Evolutionary conservation across 2,329 filamentous ascomycete genomes (phyloP), one percentile per base, ranked within the genome.

Genomic region (Hirsutella minnesotensis): DNA sequence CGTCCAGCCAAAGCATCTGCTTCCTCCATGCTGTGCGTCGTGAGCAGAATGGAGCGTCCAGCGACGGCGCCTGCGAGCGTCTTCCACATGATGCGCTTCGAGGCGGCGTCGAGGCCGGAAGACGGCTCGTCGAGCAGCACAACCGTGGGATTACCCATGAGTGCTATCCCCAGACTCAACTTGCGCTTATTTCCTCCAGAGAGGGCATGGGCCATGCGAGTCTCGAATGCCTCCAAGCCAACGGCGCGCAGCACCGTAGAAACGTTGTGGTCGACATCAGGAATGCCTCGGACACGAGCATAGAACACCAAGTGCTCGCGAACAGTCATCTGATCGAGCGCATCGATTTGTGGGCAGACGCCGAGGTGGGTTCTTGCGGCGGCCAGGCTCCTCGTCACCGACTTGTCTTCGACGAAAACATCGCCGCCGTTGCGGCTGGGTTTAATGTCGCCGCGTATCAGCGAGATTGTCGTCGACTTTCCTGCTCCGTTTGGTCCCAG

Each of bases 101-200:
- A 83, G 0, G 86, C 87, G 0, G 89, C 88, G 53, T 96, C 90
- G 67, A 95, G 84, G 1, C 89, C 88, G 0, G 82, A 88, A 0
- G 78, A 85, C 0, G 90, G 90, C 57, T 95, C 90, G 55, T 96
- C 90, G 2, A 95, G 79, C 0, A 95, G 70, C 1, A 96, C 68
- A 0, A 95, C 88, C 0, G 81, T 78, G 0, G 89, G 89, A 53
- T 95, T 94, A 4, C 89, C 90, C 75, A 95, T 94, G 1, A 96
- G 67, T 0, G 90, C 89, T 43, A 95, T 94, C 3, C 84, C 89
- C 0, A 95, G 73, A 16, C 79, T 86, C 1, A 96, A 68, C 62
- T 95, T 96, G n/a, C 89, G 74, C 66, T 94, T 94, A 65, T 95
- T 95, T 24, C 90, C 90, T 9, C 90, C 89, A 0, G 84, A 90